phyloP scores from a whole-genome alignment of 345 rosid genomes.

The Microthlaspi erraticum region DNA sequence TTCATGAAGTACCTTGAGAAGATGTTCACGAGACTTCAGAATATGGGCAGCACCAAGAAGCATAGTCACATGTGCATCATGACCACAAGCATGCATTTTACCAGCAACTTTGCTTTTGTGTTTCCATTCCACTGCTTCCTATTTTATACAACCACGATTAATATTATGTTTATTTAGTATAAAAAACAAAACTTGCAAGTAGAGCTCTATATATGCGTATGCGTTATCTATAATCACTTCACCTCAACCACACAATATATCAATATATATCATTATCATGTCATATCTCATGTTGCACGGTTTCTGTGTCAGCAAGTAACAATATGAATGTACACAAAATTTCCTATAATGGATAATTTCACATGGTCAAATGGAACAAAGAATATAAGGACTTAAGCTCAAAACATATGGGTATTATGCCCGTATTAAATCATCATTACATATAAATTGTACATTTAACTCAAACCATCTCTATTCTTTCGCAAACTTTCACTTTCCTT shows the following conservation, averaged over 20 bases:
- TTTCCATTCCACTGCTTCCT: constrained; percentile 93
- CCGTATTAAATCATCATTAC: neutral
- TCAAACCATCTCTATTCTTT: neutral
- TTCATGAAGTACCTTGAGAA: constrained; percentile 44
- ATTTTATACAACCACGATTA: constrained; percentile 15
- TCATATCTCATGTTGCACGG: constrained; percentile 29
- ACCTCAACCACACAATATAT: constrained; percentile 29
- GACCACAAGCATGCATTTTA: constrained; percentile 96
- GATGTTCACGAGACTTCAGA: constrained; percentile 56
- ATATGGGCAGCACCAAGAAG: constrained; percentile 88
- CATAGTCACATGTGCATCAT: constrained; percentile 93
- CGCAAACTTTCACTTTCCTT: neutral
- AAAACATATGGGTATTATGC: neutral
- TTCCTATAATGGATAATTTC: constrained; percentile 16
- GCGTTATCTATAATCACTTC: constrained; percentile 17
- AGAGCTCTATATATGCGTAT: neutral
- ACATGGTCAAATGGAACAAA: constrained; percentile 36
- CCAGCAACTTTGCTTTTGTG: constrained; percentile 78
- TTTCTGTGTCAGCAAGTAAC: constrained; percentile 23
- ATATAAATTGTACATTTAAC: neutral
- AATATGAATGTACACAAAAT: neutral
- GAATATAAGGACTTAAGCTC: neutral
- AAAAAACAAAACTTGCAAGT: neutral
- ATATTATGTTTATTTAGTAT: neutral
- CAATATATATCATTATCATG: constrained; percentile 2